These are phyloP conservation scores for Harringtonia lauricola DNA, from an alignment of 2,329 filamentous ascomycete genomes.

Conservation along the genomic window DNA sequence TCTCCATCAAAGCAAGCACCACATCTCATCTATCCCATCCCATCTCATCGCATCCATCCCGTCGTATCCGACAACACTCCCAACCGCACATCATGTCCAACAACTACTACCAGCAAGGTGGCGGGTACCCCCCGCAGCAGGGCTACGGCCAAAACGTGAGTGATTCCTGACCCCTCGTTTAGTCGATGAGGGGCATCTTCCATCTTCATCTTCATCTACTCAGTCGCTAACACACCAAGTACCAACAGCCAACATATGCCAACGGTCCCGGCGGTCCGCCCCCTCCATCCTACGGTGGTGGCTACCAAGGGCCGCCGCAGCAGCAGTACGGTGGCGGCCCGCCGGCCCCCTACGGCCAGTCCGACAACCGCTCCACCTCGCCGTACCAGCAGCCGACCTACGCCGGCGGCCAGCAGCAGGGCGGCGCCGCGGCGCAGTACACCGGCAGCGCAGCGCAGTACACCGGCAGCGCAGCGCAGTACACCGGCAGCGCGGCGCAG, in stretches of 20 bases:
- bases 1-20: too few species aligned
- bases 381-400: constrained; percentile 1
- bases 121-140: constrained; percentile 11
- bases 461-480: too few species aligned
- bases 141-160: constrained; percentile 8
- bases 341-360: neutral
- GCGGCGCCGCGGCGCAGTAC: too few species aligned
- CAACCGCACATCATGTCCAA: constrained; percentile 10
- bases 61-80: neutral
- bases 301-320: constrained; percentile 1
- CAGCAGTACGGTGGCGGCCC: constrained; percentile 4
- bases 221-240: neutral
- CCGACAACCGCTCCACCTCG: constrained; percentile 1
- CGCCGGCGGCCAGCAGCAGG: constrained; percentile 6
- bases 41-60: neutral
- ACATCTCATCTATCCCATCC: too few species aligned
- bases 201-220: constrained; percentile 6
- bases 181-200: neutral
- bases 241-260: constrained; percentile 19
- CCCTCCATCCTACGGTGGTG: constrained; percentile 11
- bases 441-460: constrained; percentile 12
- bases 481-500: constrained; percentile 14
- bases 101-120: constrained; percentile 13
- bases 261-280: constrained; percentile 6
- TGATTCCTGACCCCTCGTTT: neutral